These are phyloP conservation scores for Boletus subparvulus DNA, from an alignment of 768 basidiomycete species.

Conservation along the genomic window DNA sequence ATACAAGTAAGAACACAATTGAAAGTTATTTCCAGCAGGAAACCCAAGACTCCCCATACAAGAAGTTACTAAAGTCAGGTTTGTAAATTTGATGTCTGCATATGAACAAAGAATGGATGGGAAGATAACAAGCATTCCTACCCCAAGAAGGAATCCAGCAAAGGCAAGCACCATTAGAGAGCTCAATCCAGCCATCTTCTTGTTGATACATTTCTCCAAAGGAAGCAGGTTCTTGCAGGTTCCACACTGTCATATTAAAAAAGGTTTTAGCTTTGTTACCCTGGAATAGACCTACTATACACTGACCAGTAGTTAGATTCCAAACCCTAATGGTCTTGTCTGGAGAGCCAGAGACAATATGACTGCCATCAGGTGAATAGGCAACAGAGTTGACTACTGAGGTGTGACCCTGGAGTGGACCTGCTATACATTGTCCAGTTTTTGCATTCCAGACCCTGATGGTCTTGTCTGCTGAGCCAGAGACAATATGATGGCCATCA, in stretches of 20 bases:
- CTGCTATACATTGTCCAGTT: no score
- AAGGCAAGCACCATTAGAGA: neutral
- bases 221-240: neutral
- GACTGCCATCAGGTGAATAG: no score
- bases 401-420: no score
- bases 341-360: no score
- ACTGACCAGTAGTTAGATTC: no score
- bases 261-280: no score
- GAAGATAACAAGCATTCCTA: conserved; percentile 12
- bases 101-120: conserved; percentile 5
- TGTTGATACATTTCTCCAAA: conserved; percentile 1
- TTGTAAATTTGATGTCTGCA: conserved; percentile 2
- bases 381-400: no score
- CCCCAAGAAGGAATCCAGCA: conserved; percentile 15
- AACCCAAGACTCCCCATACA: conserved; percentile 13
- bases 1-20: neutral
- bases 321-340: no score
- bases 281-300: no score
- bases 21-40: conserved; percentile 12
- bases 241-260: neutral
- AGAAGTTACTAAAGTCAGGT: neutral
- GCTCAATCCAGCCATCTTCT: conserved; percentile 12
- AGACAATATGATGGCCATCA: no score
- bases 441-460: no score
- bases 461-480: no score